Percentiles rank a stretch among this genome's conserved stretches.
These are phyloP conservation scores for Nicotiana knightiana DNA, from an alignment of 257 asterid species.

Conservation along the genomic window DNA sequence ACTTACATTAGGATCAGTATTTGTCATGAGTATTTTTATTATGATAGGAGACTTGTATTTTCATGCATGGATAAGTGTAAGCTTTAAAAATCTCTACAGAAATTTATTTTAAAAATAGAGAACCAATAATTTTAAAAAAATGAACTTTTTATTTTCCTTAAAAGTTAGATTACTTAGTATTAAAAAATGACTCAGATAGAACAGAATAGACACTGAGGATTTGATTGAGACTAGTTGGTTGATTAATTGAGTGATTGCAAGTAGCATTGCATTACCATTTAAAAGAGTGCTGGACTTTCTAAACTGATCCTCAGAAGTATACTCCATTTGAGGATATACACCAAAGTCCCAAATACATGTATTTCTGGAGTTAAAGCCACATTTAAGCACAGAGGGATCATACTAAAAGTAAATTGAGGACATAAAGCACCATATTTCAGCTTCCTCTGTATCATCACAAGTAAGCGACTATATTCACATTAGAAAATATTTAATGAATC, in stretches of 20 bases:
- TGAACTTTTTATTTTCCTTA: not conserved
- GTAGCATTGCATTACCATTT: not conserved
- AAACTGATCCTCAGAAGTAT: not conserved
- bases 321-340: not conserved
- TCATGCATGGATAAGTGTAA: not conserved
- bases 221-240: not conserved
- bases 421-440: not conserved
- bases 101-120: not conserved
- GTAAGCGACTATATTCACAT: not conserved
- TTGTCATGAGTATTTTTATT: not conserved
- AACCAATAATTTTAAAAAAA: not conserved
- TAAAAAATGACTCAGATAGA: not conserved
- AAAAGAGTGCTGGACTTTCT: not conserved
- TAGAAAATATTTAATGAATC: slow-evolving; percentile 9
- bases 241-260: not conserved
- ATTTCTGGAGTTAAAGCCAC: not conserved
- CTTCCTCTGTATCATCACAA: not conserved
- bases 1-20: not conserved
- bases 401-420: not conserved
- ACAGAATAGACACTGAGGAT: not conserved
- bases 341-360: not conserved
- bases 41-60: not conserved
- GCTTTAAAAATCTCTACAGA: not conserved
- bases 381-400: not conserved
- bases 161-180: not conserved